These are phyloP conservation scores for Barnettozyma wickerhamii DNA, from an alignment of 805 yeast genomes.

Conservation along the genomic window DNA sequence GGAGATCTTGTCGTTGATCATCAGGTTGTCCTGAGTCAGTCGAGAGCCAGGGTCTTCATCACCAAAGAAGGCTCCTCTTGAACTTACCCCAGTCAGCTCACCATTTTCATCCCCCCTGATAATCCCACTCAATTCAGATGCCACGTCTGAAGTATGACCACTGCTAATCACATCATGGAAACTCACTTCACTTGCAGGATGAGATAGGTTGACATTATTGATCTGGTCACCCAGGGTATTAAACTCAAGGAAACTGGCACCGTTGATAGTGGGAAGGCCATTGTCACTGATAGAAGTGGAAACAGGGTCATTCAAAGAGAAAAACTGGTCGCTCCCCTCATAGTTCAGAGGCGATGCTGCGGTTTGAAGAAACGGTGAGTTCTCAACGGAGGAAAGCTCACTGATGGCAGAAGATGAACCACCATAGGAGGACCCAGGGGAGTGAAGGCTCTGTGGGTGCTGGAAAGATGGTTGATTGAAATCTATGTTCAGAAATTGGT, in stretches of 20 bases:
- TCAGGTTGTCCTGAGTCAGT: conserved; percentile 21
- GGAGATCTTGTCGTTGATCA: conserved; percentile 4
- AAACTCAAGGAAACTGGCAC: conserved; percentile 3
- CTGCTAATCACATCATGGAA: conserved; percentile 7
- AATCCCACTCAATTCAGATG: not conserved
- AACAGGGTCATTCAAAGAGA: not conserved
- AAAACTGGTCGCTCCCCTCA: conserved; percentile 15
- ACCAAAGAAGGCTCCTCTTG: not conserved
- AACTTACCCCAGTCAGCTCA: not conserved
- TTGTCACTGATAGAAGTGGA: not conserved
- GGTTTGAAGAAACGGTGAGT: conserved; percentile 21
- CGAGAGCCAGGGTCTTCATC: conserved; percentile 11
- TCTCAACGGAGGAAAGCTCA: conserved; percentile 23
- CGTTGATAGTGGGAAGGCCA: conserved; percentile 3
- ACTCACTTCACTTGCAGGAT: conserved; percentile 7
- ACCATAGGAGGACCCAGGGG: conserved; percentile 4
- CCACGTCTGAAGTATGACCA: not conserved
- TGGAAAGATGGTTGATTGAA: conserved; percentile 16
- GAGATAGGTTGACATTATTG: conserved; percentile 6
- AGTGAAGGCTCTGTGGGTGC: conserved; percentile 10
- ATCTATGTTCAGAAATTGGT: conserved; percentile 13
- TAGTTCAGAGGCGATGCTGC: conserved; percentile 17
- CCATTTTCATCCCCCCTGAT: not conserved
- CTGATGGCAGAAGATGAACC: conserved; percentile 12
- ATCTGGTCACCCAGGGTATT: conserved; percentile 3